Evolutionary conservation across 805 yeast genomes (phyloP).

Genomic region (Metschnikowia koreensis): DNA sequence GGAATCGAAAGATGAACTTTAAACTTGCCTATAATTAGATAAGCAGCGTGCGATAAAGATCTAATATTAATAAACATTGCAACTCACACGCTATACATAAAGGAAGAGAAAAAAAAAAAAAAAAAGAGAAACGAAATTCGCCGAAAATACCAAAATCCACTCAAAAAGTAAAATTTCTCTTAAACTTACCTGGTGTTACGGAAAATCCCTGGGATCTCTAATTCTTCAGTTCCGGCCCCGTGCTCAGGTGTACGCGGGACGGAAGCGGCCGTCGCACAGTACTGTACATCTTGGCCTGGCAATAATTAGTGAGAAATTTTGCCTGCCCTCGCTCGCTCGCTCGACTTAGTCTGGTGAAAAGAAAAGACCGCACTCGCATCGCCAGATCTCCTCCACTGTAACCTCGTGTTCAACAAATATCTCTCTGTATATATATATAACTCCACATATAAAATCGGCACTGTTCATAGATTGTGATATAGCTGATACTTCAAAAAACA

Average conservation of each 20-base stretch:
- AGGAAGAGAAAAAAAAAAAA: neutral
- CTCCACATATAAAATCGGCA: neutral
- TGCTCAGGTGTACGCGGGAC: conserved; percentile 4
- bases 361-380: conserved; percentile 5
- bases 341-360: too few relatives aligned
- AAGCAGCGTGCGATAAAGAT: too few relatives aligned
- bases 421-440: too few relatives aligned
- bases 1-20: neutral
- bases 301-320: neutral
- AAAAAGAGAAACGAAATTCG: too few relatives aligned
- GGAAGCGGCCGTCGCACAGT: neutral
- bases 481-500: neutral
- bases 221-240: neutral
- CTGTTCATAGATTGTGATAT: neutral
- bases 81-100: too few relatives aligned
- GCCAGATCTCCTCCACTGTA: neutral
- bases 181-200: too few relatives aligned
- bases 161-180: too few relatives aligned
- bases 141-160: too few relatives aligned
- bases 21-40: neutral
- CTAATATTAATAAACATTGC: too few relatives aligned
- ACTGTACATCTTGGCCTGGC: conserved; percentile 1
- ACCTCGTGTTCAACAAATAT: neutral
- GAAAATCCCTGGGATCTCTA: too few relatives aligned
- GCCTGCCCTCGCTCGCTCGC: conserved; percentile 1